Evolutionary conservation across 495 filamentous ascomycete species (phyloP).

Genomic region (Penicillium canescens): DNA sequence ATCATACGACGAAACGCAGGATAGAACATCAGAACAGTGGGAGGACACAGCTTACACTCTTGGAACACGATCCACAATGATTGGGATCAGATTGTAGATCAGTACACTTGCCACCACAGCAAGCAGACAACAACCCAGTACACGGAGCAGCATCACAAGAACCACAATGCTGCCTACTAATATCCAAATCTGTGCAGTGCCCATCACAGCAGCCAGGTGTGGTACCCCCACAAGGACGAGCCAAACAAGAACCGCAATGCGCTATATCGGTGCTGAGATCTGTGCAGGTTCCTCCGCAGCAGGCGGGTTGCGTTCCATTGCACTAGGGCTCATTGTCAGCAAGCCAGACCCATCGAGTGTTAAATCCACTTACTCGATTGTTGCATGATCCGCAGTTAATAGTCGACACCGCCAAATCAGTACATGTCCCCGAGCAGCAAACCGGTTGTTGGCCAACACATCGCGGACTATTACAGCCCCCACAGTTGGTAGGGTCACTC

Average conservation of each 20-base stretch:
- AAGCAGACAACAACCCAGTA: slow-evolving; percentile 11
- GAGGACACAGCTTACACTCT: neutral
- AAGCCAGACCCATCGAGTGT: neutral
- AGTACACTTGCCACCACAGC: slow-evolving; percentile 15
- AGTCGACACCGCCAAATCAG: slow-evolving; percentile 12
- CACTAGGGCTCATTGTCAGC: neutral
- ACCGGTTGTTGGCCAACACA: slow-evolving; percentile 13
- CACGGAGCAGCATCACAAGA: slow-evolving; percentile 1
- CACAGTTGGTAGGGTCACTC: slow-evolving; percentile 7
- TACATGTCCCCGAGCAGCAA: slow-evolving; percentile 17
- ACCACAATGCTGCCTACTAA: slow-evolving; percentile 3
- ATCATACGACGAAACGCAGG: neutral
- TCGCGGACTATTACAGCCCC: slow-evolving; percentile 4
- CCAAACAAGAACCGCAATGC: slow-evolving; percentile 15
- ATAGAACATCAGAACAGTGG: neutral
- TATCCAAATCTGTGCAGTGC: slow-evolving; percentile 1
- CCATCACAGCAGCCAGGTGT: slow-evolving; percentile 2
- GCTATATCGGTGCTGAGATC: slow-evolving; percentile 6
- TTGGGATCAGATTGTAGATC: slow-evolving; percentile 7
- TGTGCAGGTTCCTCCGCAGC: slow-evolving; percentile 11
- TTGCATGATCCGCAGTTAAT: slow-evolving; percentile 17
- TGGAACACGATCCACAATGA: slow-evolving; percentile 18
- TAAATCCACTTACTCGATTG: slow-evolving; percentile 3
- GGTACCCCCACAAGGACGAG: slow-evolving; percentile 4
- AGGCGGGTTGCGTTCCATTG: neutral